These are phyloP conservation scores for Diplodia mutila DNA, from an alignment of 2,329 filamentous ascomycete species.

Conservation along the genomic window DNA sequence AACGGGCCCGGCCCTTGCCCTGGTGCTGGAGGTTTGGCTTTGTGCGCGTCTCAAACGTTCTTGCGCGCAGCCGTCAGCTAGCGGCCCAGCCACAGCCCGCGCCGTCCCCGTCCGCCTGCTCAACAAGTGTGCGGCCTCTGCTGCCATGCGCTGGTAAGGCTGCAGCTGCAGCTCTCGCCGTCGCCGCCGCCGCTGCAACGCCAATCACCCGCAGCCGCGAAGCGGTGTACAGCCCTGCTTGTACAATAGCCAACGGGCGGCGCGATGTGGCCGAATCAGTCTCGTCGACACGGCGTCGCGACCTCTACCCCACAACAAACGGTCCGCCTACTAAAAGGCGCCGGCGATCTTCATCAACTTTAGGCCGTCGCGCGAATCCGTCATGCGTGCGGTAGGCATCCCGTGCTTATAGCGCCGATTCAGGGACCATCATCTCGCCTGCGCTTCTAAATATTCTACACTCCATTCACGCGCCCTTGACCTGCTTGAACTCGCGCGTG, in stretches of 20 bases:
- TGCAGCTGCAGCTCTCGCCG: not conserved
- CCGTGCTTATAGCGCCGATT: slow-evolving; percentile 4
- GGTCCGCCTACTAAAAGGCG: slow-evolving; percentile 1
- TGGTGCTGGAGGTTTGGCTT: not conserved
- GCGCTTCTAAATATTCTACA: not conserved
- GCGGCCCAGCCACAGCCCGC: not conserved
- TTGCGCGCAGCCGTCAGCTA: slow-evolving; percentile 7
- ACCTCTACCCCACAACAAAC: slow-evolving; percentile 20
- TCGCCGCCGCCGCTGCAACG: too few species aligned
- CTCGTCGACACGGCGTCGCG: not conserved
- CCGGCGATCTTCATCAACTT: slow-evolving; percentile 16
- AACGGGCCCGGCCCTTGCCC: not conserved
- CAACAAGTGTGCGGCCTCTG: not conserved
- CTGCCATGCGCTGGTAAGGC: slow-evolving; percentile 3
- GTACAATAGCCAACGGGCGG: not conserved
- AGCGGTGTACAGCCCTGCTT: slow-evolving; percentile 6
- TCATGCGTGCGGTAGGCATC: not conserved
- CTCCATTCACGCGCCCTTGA: slow-evolving; percentile 23
- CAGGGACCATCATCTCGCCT: slow-evolving; percentile 17
- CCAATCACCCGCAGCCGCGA: slow-evolving; percentile 20
- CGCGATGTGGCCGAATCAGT: slow-evolving; percentile 8
- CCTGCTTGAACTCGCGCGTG: slow-evolving; percentile 57
- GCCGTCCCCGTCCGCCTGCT: not conserved
- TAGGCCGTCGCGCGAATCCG: slow-evolving; percentile 12
- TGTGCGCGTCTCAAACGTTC: slow-evolving; percentile 17